Conservation (phyloP, 2,329 filamentous ascomycete species). For the Fusarium papillatum region DNA sequence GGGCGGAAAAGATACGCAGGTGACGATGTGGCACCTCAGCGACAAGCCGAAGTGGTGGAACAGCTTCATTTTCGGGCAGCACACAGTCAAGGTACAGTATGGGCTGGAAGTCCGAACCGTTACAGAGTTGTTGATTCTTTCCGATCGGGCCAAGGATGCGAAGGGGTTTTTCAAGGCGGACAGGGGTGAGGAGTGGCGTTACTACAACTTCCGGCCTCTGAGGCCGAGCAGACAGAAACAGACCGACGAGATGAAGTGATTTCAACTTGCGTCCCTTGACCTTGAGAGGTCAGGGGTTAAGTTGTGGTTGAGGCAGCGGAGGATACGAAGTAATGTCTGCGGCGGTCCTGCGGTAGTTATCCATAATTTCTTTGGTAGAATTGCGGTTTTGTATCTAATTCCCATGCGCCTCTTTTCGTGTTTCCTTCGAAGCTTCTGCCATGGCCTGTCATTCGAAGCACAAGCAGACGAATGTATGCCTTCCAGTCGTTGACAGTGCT, state of each 20-base stretch:
- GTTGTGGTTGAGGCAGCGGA: neutral
- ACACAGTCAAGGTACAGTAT: neutral
- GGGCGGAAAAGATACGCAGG: neutral
- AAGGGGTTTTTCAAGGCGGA: neutral
- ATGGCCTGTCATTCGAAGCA: neutral
- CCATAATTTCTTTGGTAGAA: neutral
- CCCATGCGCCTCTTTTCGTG: neutral
- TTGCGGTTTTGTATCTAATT: neutral
- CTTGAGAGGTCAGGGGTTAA: neutral
- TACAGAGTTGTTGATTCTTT: neutral
- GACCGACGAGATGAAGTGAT: neutral
- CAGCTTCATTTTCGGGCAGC: neutral
- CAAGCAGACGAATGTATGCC: neutral
- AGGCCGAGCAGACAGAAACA: neutral
- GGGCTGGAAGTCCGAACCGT: neutral
- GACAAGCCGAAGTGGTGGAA: neutral
- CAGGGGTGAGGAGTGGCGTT: neutral
- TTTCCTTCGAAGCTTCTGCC: neutral
- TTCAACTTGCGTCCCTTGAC: neutral
- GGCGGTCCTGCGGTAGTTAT: neutral
- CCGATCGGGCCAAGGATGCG: neutral
- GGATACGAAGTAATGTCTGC: neutral
- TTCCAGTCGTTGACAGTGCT: neutral
- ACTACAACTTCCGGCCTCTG: neutral
- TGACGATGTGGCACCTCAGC: neutral